phyloP scores from a whole-genome alignment of 257 asterid species.

The Solanum chiquidenum region DNA sequence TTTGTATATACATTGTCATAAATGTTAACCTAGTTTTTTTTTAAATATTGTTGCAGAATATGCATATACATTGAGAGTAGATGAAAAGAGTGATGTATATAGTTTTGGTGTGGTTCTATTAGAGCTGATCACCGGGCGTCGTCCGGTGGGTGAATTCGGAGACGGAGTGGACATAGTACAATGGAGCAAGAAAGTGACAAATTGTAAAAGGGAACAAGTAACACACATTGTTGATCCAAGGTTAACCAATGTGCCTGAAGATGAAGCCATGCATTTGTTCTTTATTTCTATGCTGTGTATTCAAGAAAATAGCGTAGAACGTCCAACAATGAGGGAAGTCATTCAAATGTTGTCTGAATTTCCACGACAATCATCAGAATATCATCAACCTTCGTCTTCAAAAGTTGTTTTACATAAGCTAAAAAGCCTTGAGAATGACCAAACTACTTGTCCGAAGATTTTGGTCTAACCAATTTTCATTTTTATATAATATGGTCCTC shows the following conservation, averaged over 20 bases:
- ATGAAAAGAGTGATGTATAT: conserved; percentile 39
- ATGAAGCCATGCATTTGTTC: conserved; percentile 71
- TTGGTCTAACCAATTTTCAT: conserved; percentile 20
- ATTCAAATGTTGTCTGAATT: conserved; percentile 86
- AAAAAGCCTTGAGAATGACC: conserved; percentile 19
- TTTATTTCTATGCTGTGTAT: conserved; percentile 81
- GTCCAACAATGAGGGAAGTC: conserved; percentile 90
- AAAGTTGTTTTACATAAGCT: not conserved
- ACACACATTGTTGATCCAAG: conserved; percentile 47
- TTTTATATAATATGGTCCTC: not conserved
- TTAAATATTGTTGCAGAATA: conserved; percentile 17
- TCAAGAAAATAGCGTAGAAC: conserved; percentile 69
- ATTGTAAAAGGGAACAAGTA: conserved; percentile 54
- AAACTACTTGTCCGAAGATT: conserved; percentile 8
- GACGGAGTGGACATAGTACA: conserved; percentile 38
- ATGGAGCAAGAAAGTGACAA: conserved; percentile 57
- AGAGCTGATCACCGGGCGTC: conserved; percentile 33
- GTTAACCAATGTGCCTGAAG: conserved; percentile 46
- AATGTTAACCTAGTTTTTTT: not conserved
- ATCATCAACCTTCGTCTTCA: conserved; percentile 27
- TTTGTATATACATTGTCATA: not conserved
- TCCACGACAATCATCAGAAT: conserved; percentile 42
- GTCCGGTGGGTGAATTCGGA: conserved; percentile 39
- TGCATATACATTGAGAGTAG: conserved; percentile 36
- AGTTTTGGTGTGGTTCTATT: conserved; percentile 36